Conservation (phyloP, 768 basidiomycete genomes). For the Mycena leptocephala region DNA sequence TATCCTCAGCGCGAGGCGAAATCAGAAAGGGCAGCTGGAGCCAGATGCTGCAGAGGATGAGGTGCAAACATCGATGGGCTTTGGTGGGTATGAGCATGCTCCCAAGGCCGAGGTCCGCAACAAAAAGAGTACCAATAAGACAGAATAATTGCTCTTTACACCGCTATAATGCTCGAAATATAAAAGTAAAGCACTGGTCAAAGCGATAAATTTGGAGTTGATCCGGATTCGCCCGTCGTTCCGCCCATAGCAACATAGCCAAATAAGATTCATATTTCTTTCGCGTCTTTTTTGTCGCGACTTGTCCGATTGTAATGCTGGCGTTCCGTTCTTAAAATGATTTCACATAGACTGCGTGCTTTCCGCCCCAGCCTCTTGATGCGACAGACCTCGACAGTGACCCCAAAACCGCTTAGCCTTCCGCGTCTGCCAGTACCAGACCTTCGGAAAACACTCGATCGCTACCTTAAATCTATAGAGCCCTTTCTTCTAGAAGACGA, state of each 20-base stretch:
- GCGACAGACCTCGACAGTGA: conserved; percentile 38
- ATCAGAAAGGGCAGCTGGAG: conserved; percentile 88
- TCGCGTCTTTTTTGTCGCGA: conserved; percentile 11
- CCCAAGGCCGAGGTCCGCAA: conserved; percentile 54
- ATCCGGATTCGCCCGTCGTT: not conserved
- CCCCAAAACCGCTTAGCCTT: conserved; percentile 51
- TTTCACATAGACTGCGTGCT: conserved; percentile 2
- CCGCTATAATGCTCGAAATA: too few species aligned
- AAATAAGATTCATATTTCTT: not conserved
- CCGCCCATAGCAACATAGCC: not conserved
- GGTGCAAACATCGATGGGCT: conserved; percentile 87
- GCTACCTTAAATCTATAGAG: conserved; percentile 84
- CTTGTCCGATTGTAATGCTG: conserved; percentile 16
- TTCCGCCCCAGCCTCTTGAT: conserved; percentile 24
- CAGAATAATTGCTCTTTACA: too few species aligned
- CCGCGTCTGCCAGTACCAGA: conserved; percentile 90
- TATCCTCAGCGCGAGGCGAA: conserved; percentile 86
- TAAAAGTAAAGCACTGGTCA: not conserved
- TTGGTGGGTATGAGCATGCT: conserved; percentile 73
- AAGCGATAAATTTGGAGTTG: conserved; percentile 15
- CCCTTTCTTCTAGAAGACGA: conserved; percentile 88
- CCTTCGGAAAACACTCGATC: conserved; percentile 80
- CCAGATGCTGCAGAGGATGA: conserved; percentile 90
- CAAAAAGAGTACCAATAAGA: not conserved
- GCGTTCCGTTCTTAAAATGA: conserved; percentile 29